These are phyloP conservation scores for Leptomonas pyrrhocoris DNA, from an alignment of 208 protist species.

Conservation along the genomic window DNA sequence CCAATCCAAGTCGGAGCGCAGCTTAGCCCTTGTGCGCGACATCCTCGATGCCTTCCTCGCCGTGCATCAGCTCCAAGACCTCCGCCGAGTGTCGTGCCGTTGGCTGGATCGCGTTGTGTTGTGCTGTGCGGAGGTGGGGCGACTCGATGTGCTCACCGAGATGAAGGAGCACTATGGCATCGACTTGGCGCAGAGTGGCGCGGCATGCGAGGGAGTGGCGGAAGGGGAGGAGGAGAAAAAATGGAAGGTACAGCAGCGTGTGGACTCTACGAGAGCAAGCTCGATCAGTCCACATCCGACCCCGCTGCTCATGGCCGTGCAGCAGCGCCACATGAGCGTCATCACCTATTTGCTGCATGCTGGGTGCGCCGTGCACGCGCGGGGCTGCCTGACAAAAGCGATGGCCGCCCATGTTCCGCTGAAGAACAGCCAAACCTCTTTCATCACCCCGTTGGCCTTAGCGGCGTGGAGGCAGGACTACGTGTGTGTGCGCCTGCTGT, in stretches of 20 bases:
- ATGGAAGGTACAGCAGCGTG: too few relatives aligned
- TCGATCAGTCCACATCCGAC: not conserved
- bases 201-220: too few relatives aligned
- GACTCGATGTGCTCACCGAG: constrained; percentile 45
- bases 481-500: constrained; percentile 43
- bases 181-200: constrained; percentile 27
- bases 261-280: too few relatives aligned
- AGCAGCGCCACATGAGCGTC: constrained; percentile 39
- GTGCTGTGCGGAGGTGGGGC: constrained; percentile 43
- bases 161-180: constrained; percentile 49
- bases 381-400: constrained; percentile 12
- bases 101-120: constrained; percentile 54
- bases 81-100: constrained; percentile 25
- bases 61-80: constrained; percentile 24
- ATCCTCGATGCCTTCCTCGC: constrained; percentile 31
- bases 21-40: constrained; percentile 23
- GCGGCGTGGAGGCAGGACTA: constrained; percentile 61
- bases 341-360: constrained; percentile 51
- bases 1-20: not conserved
- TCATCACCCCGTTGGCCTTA: constrained; percentile 61
- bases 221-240: not conserved
- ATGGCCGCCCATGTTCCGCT: constrained; percentile 28
- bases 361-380: constrained; percentile 40
- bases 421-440: constrained; percentile 31
- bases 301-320: constrained; percentile 47